Base-by-base conservation (phyloP, 441 rosid genomes). In the Adansonia grandidieri region DNA sequence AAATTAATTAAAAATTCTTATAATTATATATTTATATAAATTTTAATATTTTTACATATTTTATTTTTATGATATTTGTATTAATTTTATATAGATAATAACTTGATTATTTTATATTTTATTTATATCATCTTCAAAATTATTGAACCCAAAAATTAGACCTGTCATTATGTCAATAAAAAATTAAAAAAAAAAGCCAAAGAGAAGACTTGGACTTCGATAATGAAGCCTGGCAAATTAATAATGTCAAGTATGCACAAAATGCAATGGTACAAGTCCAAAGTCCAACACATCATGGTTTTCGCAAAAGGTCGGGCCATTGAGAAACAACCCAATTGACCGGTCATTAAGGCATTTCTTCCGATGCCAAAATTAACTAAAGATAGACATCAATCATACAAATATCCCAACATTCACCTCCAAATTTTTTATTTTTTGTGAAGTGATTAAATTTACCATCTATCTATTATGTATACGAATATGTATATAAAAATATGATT, bases 341-440 rank as follows among this genome's bases (percentile, higher is more conserved):
- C 10, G 1, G 71, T 58, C 51, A 71, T 47, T 50, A 37, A 45
- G 71, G 45, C 47, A 71, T 44, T 71, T 61, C 63, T 72, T 66
- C 13, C 76, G 19, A 77, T 69, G 74, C 32, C 76, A 61, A 65
- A 73, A 71, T 51, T 53, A 62, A 82, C 47, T 14, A 63, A 63
- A 24, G 63, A 61, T 9, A 61, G 78, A 28, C 40, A 64, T 62
- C 60, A 68, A 80, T 57, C 75, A 74, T 77, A 77, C 66, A 77
- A 15, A 54, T 51, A 78, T 22, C 42, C 6, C 5, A 37, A 4
- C 42, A 37, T 37, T 37, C 42, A 37, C 3, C 42, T 37, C 6
- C 42, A 37, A 37, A 37, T 3, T 37, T 37, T 37, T 37, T 37
- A 4, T 37, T 37, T 37, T 37, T 37, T 37, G 3, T 37, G 4